Base-by-base conservation (phyloP, 164 flowering plant genomes). In the Umbilicus rupestris region DNA sequence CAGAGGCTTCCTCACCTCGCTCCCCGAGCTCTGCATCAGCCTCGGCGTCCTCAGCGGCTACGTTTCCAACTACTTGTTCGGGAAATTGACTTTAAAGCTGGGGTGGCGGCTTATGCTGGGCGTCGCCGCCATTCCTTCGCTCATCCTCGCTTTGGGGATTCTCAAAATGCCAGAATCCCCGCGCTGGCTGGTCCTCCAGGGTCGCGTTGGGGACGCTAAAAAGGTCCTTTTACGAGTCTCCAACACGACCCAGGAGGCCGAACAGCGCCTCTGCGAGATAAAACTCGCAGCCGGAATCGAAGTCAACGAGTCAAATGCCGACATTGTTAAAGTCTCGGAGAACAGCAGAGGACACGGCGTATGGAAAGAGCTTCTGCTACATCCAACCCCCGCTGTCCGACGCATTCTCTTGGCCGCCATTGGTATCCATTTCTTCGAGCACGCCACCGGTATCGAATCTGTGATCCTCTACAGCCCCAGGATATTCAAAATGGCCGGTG, bases 91-190 rank as follows among this genome's bases (percentile, higher is more conserved):
- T 0, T 31, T 76, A 7, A 66, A 73, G 6, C 62, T 84, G 0
- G 83, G 84, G 1, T 86, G 90, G 90, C 52, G 88, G 29, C 0
- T 86, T 30, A 86, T 86, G 88, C 82, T 86, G 14, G 87, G 87
- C 3, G 15, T 82, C 3, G 86, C 83, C 1, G 79, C 77, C 0
- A 41, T 79, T 8, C 90, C 90, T 1, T 80, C 84, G 0, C 45
- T 84, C 7, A 37, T 24, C 29, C 39, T 86, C 15, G 77, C 76
- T 1, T 20, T 81, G 35, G 83, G 80, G 0, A 59, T 83, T 15
- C 64, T 84, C 0, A 71, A 63, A 15, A 77, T 85, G 85, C 87
- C 90, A 0, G 90, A 85, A 68, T 85, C 87, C 0, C 90, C 87
- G 7, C 29, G 86, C 39, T 85, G 87, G 87, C 64, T 85, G 1